Percentiles rank a stretch among this genome's conserved stretches.
phyloP scores from a whole-genome alignment of 108 stramenopile genomes.

The Skeletonema menzelii region DNA sequence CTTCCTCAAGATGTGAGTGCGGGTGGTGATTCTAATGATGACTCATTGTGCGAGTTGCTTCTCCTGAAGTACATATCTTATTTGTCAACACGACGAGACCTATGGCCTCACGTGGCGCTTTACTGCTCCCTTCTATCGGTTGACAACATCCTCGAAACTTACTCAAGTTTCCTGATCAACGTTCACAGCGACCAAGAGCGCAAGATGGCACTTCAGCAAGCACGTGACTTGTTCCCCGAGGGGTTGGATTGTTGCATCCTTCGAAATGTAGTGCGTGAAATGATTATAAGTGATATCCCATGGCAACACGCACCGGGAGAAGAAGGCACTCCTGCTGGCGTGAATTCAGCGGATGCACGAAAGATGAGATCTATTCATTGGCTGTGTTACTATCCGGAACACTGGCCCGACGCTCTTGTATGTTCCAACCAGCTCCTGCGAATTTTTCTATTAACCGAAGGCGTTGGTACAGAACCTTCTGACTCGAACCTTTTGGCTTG shows the following conservation, averaged over 20 bases:
- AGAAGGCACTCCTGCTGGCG: constrained; percentile 31
- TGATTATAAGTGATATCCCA: constrained; percentile 40
- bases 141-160: constrained; percentile 47
- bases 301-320: constrained; percentile 43
- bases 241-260: constrained; percentile 50
- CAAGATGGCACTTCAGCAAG: constrained; percentile 50
- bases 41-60: constrained; percentile 24
- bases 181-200: constrained; percentile 60
- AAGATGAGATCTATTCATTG: constrained; percentile 66
- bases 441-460: constrained; percentile 47
- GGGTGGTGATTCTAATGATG: background rate
- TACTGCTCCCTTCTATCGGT: constrained; percentile 71
- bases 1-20: constrained; percentile 11
- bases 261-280: constrained; percentile 51
- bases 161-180: constrained; percentile 51
- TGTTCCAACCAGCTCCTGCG: constrained; percentile 72
- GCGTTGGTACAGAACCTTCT: constrained; percentile 3
- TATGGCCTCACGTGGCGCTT: constrained; percentile 65
- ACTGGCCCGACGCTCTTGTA: constrained; percentile 66
- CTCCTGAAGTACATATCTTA: constrained; percentile 27
- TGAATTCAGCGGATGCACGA: constrained; percentile 36
- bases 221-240: constrained; percentile 54
- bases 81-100: constrained; percentile 18
- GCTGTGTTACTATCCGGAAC: constrained; percentile 61
- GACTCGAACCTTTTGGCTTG: constrained; percentile 13